Conservation (phyloP, 305 asterid species). For the Fraxinus latifolia region DNA sequence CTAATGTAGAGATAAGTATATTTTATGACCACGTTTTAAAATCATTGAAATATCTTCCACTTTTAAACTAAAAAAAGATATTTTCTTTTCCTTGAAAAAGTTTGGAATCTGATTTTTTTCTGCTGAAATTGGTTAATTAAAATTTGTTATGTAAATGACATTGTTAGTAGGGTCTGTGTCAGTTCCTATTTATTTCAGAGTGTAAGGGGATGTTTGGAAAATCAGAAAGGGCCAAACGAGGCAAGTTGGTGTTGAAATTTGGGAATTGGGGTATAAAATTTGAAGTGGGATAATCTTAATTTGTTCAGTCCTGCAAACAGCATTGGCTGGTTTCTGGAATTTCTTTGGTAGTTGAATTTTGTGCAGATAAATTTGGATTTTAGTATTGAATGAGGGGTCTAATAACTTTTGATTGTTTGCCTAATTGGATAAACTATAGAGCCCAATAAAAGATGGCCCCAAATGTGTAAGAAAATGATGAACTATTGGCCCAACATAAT, state of each 20-base stretch:
- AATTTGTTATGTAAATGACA: conserved; percentile 5
- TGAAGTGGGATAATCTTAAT: neutral
- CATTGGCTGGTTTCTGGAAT: conserved; percentile 26
- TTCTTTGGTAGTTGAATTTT: conserved; percentile 26
- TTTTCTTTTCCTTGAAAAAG: neutral
- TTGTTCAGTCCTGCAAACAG: conserved; percentile 16
- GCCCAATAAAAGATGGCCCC: neutral
- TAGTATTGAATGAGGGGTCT: neutral
- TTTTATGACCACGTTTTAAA: neutral
- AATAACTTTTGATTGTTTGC: conserved; percentile 6
- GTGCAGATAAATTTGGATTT: conserved; percentile 19
- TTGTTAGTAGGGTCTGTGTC: conserved; percentile 32
- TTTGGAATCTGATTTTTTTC: conserved; percentile 27
- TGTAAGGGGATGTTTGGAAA: conserved; percentile 43
- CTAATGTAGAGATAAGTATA: neutral
- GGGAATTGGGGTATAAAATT: conserved; percentile 16
- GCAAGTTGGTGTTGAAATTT: conserved; percentile 31
- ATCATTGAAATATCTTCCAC: neutral
- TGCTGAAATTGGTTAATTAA: conserved; percentile 21
- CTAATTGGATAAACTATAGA: neutral
- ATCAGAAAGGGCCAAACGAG: conserved; percentile 28
- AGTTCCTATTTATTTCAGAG: conserved; percentile 37
- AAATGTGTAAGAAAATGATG: neutral
- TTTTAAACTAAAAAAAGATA: no score
- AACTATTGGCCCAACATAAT: neutral